Evolutionary conservation across 2,329 filamentous ascomycete species (phyloP).

Genomic region (Cadophora malorum): DNA sequence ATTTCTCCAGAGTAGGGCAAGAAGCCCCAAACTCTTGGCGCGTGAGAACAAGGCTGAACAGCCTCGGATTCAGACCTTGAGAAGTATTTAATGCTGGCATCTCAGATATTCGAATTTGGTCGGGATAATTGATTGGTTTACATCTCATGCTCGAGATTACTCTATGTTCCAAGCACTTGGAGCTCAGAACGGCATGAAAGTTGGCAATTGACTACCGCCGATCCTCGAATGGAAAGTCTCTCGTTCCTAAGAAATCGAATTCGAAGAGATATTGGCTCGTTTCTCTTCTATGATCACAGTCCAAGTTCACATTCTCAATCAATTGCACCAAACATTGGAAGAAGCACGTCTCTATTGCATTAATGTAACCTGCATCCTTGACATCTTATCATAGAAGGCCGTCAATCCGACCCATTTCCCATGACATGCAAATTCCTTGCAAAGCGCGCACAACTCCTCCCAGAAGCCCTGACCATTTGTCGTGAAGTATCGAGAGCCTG

Average conservation of each 20-base stretch:
- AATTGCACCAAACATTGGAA: conserved; percentile 33
- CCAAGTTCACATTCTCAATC: not conserved
- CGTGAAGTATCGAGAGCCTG: conserved; percentile 37
- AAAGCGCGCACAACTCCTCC: conserved; percentile 43
- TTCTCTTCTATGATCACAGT: not conserved
- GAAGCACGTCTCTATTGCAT: conserved; percentile 45
- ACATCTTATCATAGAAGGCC: conserved; percentile 35
- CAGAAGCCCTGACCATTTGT: conserved; percentile 38
- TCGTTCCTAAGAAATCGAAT: too few relatives aligned
- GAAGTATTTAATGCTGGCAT: too few relatives aligned
- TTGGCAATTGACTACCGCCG: too few relatives aligned
- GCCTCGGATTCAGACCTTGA: not conserved
- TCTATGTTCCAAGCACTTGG: too few relatives aligned
- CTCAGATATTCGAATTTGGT: too few relatives aligned
- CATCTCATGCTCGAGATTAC: too few relatives aligned
- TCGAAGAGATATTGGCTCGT: not conserved
- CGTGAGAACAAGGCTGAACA: conserved; percentile 8
- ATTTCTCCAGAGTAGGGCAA: conserved; percentile 21
- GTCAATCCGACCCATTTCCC: conserved; percentile 35
- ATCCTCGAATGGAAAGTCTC: too few relatives aligned
- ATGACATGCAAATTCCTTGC: conserved; percentile 42
- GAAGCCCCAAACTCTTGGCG: conserved; percentile 11
- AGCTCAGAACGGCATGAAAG: too few relatives aligned
- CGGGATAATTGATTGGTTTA: too few relatives aligned
- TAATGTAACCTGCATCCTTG: conserved; percentile 42